A percentile compares a stretch with the other conserved stretches of the same genome.
phyloP scores from a whole-genome alignment of 305 asterid species.

The Fraxinus xanthoxyloides region DNA sequence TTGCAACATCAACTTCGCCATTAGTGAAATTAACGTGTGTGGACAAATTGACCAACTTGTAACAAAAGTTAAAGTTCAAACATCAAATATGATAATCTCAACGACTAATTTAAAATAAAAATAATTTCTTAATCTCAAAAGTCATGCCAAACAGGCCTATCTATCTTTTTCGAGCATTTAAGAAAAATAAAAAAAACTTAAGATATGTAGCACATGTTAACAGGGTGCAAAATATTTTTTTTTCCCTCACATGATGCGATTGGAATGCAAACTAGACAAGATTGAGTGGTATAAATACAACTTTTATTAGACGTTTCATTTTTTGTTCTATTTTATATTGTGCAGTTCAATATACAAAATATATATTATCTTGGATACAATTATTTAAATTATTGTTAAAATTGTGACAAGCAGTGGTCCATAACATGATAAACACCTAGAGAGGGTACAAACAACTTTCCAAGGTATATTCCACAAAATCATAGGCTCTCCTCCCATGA shows the following conservation, averaged over 20 bases:
- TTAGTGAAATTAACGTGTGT: neutral
- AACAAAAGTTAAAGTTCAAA: neutral
- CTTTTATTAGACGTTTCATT: neutral
- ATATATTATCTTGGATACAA: neutral
- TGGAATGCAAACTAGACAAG: neutral
- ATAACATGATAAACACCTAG: conserved; percentile 18
- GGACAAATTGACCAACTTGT: neutral
- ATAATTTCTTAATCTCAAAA: neutral
- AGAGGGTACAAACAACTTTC: conserved; percentile 10
- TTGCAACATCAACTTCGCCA: neutral
- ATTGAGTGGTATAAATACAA: neutral
- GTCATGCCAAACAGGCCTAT: neutral
- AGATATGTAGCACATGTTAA: neutral
- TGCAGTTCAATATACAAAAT: neutral
- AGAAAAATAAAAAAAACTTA: neutral
- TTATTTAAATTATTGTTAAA: neutral
- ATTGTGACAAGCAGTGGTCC: conserved; percentile 6
- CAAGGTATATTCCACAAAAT: conserved; percentile 13
- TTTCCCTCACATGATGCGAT: neutral
- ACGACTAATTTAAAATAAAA: neutral
- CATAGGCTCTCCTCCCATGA: conserved; percentile 20
- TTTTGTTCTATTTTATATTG: neutral
- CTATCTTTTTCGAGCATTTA: neutral
- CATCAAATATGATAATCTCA: neutral
- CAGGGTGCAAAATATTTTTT: neutral